These are phyloP conservation scores for Debaryomyces psychrophilus DNA, from an alignment of 1,139 yeast genomes.

Conservation along the genomic window DNA sequence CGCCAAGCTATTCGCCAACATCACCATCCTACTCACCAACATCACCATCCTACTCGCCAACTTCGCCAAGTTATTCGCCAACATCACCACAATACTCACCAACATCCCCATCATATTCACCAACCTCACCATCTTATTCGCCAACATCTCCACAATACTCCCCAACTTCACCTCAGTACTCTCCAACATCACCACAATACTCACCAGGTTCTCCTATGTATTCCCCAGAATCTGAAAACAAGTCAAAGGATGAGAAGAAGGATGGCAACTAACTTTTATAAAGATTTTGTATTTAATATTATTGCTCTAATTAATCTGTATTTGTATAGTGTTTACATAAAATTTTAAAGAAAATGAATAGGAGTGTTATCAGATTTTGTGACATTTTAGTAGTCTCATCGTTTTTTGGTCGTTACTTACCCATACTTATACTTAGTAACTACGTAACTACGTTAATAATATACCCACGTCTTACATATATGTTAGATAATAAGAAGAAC, in stretches of 20 bases:
- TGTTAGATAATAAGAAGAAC: conserved; percentile 9
- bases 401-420: background rate
- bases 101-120: conserved; percentile 62
- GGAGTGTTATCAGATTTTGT: conserved; percentile 2
- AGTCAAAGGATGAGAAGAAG: conserved; percentile 16
- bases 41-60: conserved; percentile 66
- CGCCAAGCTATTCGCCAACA: conserved; percentile 61
- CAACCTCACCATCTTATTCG: conserved; percentile 60
- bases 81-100: conserved; percentile 48
- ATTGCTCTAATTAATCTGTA: conserved; percentile 8
- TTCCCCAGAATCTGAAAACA: conserved; percentile 24
- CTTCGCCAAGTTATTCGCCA: conserved; percentile 62
- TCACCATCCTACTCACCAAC: conserved; percentile 68
- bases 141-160: conserved; percentile 63
- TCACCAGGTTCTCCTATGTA: conserved; percentile 54
- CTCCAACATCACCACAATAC: conserved; percentile 60
- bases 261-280: conserved; percentile 4
- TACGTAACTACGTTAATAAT: background rate
- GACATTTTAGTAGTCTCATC: conserved; percentile 4
- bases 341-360: conserved; percentile 4
- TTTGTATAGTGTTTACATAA: conserved; percentile 7
- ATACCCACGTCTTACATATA: background rate
- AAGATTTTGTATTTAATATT: conserved; percentile 6
- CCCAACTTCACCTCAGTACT: conserved; percentile 65
- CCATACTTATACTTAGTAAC: background rate